A percentile compares a stretch with the other conserved stretches of the same genome.
Conservation (phyloP, 768 basidiomycete genomes). For the Psilocybe tampanensis region DNA sequence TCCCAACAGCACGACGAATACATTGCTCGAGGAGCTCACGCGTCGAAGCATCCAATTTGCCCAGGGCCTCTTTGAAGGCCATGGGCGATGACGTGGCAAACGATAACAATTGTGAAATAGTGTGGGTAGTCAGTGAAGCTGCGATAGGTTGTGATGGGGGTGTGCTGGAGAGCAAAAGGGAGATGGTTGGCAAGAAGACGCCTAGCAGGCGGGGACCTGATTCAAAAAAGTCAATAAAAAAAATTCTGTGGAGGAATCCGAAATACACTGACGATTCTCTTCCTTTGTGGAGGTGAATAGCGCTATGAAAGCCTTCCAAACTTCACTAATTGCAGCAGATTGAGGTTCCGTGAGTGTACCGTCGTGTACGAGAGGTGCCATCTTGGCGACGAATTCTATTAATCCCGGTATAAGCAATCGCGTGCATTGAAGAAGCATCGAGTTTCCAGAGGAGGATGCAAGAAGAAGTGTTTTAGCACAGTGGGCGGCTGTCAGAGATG, state of each 20-base stretch:
- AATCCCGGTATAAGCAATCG: constrained; percentile 77
- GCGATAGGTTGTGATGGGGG: constrained; percentile 36
- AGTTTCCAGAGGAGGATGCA: constrained; percentile 67
- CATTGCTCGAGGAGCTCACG: constrained; percentile 74
- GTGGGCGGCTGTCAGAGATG: constrained; percentile 84
- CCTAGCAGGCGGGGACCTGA: constrained; percentile 69
- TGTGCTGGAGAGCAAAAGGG: constrained; percentile 65
- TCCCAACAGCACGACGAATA: constrained; percentile 74
- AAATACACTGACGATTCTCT: constrained; percentile 56
- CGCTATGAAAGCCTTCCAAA: constrained; percentile 77
- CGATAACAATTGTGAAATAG: constrained; percentile 66
- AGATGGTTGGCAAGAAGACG: constrained; percentile 75
- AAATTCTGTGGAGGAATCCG: constrained; percentile 5
- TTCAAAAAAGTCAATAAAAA: background rate
- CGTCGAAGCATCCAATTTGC: constrained; percentile 56
- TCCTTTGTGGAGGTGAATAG: constrained; percentile 61
- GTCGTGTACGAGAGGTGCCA: constrained; percentile 64
- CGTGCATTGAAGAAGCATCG: constrained; percentile 70
- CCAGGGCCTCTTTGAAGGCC: constrained; percentile 86
- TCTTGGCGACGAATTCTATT: constrained; percentile 76
- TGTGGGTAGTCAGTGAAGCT: constrained; percentile 50
- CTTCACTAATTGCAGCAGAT: constrained; percentile 68
- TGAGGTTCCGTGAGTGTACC: constrained; percentile 57
- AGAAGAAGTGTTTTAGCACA: constrained; percentile 84
- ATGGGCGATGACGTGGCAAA: constrained; percentile 72